phyloP scores from a whole-genome alignment of 768 basidiomycete genomes.

The Tricholomella constricta region DNA sequence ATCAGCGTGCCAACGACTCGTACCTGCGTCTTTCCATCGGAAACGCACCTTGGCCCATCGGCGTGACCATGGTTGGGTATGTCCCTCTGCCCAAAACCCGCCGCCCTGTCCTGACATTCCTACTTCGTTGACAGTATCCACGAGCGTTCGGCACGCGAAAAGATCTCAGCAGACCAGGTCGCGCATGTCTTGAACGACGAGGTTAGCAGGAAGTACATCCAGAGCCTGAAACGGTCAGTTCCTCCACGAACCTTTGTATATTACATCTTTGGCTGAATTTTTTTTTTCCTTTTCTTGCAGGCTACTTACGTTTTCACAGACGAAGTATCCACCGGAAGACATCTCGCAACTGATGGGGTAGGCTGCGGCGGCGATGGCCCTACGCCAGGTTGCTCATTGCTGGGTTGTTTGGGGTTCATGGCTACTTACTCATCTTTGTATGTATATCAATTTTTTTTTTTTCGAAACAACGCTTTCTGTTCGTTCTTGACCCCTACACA shows the following conservation, averaged over 20 bases:
- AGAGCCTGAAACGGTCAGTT: slow-evolving; percentile 89
- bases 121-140: slow-evolving; percentile 64
- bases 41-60: slow-evolving; percentile 99
- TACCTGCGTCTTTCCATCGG: slow-evolving; percentile 97
- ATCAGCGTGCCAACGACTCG: slow-evolving; percentile 94
- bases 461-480: neutral
- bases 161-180: slow-evolving; percentile 96
- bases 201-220: slow-evolving; percentile 98
- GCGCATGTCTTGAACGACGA: slow-evolving; percentile 99
- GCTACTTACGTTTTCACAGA: slow-evolving; percentile 92
- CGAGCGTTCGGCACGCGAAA: slow-evolving; percentile 96
- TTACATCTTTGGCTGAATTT: neutral
- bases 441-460: no score
- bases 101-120: slow-evolving; percentile 4
- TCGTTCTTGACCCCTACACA: no score
- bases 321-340: slow-evolving; percentile 93
- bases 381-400: neutral
- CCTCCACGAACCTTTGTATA: neutral
- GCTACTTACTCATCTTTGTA: slow-evolving; percentile 29
- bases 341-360: slow-evolving; percentile 88
- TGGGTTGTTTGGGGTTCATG: neutral
- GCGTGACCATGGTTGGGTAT: slow-evolving; percentile 98
- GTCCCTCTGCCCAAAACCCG: slow-evolving; percentile 25
- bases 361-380: slow-evolving; percentile 7
- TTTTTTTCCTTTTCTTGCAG: slow-evolving; percentile 39